These are phyloP conservation scores for Nepenthes alata DNA, from an alignment of 179 eudicot genomes.

Conservation along the genomic window DNA sequence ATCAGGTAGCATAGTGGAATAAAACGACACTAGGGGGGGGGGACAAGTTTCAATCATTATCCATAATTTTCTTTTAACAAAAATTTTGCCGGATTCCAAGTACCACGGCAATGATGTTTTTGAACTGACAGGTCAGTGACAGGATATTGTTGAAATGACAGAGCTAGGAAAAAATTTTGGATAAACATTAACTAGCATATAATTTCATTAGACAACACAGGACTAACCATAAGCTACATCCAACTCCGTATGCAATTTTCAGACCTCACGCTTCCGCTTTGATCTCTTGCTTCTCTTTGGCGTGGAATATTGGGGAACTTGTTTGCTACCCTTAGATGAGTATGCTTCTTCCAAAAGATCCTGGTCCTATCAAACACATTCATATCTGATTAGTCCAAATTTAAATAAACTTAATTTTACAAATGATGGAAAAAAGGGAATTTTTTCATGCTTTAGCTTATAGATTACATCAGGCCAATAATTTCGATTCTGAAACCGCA, in stretches of 20 bases:
- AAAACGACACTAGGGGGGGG: not conserved
- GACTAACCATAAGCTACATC: conserved; percentile 28
- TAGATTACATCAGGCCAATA: too few species aligned
- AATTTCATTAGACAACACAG: conserved; percentile 27
- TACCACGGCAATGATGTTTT: conserved; percentile 6
- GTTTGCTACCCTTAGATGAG: conserved; percentile 49
- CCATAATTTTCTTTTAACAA: conserved; percentile 14
- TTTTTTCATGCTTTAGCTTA: too few species aligned
- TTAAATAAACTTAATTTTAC: too few species aligned
- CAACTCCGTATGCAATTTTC: conserved; percentile 23
- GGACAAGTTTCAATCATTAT: not conserved
- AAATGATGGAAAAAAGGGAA: too few species aligned
- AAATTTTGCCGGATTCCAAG: conserved; percentile 6
- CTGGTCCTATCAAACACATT: conserved; percentile 25
- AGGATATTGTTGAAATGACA: conserved; percentile 4
- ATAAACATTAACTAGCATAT: conserved; percentile 30
- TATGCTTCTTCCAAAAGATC: conserved; percentile 55
- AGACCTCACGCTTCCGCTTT: conserved; percentile 76
- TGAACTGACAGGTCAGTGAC: conserved; percentile 4
- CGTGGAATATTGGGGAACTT: conserved; percentile 42
- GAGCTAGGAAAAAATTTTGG: conserved; percentile 22
- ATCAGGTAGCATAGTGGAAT: not conserved
- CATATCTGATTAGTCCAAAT: not conserved
- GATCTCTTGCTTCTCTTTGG: conserved; percentile 85
- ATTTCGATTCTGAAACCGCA: too few species aligned